Percentiles rank a stretch among this genome's conserved stretches.
Evolutionary conservation across 2,329 filamentous ascomycete genomes (phyloP).

Genomic region (Sclerotinia minor): DNA sequence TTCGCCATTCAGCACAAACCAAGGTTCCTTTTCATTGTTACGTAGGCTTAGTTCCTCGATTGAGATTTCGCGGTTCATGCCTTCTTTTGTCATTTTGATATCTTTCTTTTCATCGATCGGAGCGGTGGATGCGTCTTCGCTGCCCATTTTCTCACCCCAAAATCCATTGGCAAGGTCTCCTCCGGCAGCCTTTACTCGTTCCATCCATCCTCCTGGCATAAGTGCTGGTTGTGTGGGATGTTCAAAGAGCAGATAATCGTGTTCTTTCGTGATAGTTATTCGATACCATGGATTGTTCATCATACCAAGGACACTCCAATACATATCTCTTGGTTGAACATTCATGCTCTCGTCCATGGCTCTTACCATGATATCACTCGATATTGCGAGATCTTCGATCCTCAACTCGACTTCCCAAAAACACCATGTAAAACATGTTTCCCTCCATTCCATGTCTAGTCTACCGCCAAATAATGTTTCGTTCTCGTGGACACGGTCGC

Average conservation of each 20-base stretch:
- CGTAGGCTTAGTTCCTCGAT: conserved; percentile 73
- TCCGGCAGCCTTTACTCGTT: conserved; percentile 78
- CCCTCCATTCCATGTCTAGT: conserved; percentile 78
- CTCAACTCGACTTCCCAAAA: conserved; percentile 79
- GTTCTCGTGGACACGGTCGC: conserved; percentile 57
- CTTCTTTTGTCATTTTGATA: conserved; percentile 75
- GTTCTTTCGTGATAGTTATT: conserved; percentile 71
- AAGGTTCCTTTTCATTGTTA: conserved; percentile 64
- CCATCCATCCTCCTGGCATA: conserved; percentile 88
- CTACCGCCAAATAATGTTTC: conserved; percentile 71
- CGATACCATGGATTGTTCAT: conserved; percentile 98
- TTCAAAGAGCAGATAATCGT: conserved; percentile 69
- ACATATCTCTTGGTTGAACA: conserved; percentile 87
- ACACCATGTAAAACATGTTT: conserved; percentile 86
- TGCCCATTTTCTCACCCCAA: conserved; percentile 74
- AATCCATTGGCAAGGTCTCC: conserved; percentile 78
- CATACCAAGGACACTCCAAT: conserved; percentile 94
- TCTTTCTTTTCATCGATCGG: conserved; percentile 58
- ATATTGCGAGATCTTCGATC: conserved; percentile 58
- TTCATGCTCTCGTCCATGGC: conserved; percentile 91
- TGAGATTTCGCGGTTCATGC: conserved; percentile 61
- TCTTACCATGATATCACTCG: conserved; percentile 75
- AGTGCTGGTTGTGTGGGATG: conserved; percentile 82
- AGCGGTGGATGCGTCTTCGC: conserved; percentile 49
- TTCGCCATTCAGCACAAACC: conserved; percentile 86